A percentile compares a stretch with the other conserved stretches of the same genome.
Evolutionary conservation across 805 yeast genomes (phyloP).

Genomic region (Tetrapisispora nanseiensis): DNA sequence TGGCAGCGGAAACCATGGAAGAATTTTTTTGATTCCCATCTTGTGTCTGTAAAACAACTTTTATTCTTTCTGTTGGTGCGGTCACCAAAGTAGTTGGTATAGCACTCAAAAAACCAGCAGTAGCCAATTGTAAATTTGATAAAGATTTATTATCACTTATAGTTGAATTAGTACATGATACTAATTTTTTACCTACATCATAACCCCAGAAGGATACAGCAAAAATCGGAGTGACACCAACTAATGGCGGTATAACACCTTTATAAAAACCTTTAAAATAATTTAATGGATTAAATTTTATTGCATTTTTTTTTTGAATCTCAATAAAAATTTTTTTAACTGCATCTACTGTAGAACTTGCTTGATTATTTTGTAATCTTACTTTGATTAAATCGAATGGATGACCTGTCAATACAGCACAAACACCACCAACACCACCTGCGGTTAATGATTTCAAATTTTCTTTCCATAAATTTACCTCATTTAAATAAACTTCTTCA

Average conservation of each 20-base stretch:
- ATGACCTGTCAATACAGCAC: constrained; percentile 92
- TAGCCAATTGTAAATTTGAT: constrained; percentile 60
- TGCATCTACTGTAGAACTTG: constrained; percentile 53
- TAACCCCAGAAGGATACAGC: constrained; percentile 99
- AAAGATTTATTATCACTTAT: constrained; percentile 26
- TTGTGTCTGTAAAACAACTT: constrained; percentile 84
- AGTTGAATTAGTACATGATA: constrained; percentile 34
- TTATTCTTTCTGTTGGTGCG: constrained; percentile 95
- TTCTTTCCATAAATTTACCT: background rate
- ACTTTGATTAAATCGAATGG: constrained; percentile 94
- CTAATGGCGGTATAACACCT: constrained; percentile 87
- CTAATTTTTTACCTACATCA: constrained; percentile 79
- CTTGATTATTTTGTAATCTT: constrained; percentile 71
- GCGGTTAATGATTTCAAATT: constrained; percentile 81
- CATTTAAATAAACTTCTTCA: constrained; percentile 1
- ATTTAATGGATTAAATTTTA: constrained; percentile 1
- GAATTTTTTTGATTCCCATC: constrained; percentile 11
- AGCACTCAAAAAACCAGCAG: constrained; percentile 92
- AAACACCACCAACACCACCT: constrained; percentile 95
- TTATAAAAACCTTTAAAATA: constrained; percentile 59
- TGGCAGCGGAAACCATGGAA: constrained; percentile 37
- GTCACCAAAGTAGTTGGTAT: constrained; percentile 91
- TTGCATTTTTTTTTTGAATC: constrained; percentile 1
- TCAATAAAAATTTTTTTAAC: constrained; percentile 56
- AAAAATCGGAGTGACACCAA: constrained; percentile 98